phyloP scores from a whole-genome alignment of 2,329 filamentous ascomycete species.

The Colletotrichum sp. region DNA sequence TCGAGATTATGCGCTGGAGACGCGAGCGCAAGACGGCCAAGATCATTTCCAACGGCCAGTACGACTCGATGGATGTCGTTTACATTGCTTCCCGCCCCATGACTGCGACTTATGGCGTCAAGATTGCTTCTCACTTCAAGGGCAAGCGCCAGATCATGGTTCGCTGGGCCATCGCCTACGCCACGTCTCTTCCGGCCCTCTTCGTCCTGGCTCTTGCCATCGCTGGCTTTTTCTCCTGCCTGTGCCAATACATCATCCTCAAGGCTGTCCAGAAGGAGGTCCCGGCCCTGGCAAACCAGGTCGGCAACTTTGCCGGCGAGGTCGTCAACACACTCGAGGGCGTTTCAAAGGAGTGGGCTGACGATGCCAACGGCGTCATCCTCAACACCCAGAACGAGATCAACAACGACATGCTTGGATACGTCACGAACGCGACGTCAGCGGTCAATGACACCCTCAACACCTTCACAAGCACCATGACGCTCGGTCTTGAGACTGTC shows the following conservation, averaged over 20 bases:
- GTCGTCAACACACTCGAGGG: constrained; percentile 76
- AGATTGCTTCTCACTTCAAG: constrained; percentile 68
- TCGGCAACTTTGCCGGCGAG: constrained; percentile 79
- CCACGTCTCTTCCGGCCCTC: constrained; percentile 83
- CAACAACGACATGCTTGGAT: constrained; percentile 84
- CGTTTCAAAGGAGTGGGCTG: constrained; percentile 78
- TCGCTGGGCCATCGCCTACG: constrained; percentile 86
- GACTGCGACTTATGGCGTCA: constrained; percentile 75
- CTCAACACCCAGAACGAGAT: constrained; percentile 74
- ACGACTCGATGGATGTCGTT: constrained; percentile 85
- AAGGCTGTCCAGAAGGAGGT: constrained; percentile 75
- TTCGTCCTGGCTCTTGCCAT: constrained; percentile 84
- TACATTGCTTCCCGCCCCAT: constrained; percentile 86
- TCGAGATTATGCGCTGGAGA: constrained; percentile 80
- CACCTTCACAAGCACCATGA: constrained; percentile 79
- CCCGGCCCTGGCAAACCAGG: constrained; percentile 75
- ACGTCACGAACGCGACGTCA: constrained; percentile 82
- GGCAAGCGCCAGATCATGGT: constrained; percentile 72
- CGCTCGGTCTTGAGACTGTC: constrained; percentile 72
- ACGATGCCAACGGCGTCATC: constrained; percentile 77
- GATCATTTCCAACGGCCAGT: constrained; percentile 68
- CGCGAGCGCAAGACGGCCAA: constrained; percentile 73
- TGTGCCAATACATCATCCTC: constrained; percentile 84
- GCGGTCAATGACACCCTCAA: constrained; percentile 89
- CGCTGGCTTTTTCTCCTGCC: constrained; percentile 81